phyloP scores from a whole-genome alignment of 2,329 filamentous ascomycete genomes.

The Talaromyces sp. region DNA sequence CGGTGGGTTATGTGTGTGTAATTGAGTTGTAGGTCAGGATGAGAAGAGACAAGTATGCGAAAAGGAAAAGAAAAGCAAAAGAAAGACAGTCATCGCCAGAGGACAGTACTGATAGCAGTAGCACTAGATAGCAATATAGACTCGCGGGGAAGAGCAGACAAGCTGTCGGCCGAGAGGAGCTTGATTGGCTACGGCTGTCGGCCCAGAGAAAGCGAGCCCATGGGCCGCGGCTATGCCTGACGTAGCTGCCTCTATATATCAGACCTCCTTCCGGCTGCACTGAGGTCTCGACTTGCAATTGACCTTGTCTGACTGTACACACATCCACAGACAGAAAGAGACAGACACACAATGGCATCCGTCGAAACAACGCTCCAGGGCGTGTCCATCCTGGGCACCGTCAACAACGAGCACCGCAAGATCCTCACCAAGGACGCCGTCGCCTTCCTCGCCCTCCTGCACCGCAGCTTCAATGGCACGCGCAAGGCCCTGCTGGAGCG shows the following conservation, averaged over 20 bases:
- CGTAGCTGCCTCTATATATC: conserved; percentile 12
- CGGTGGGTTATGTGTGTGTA: too few relatives aligned
- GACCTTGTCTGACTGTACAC: background rate
- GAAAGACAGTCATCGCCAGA: too few relatives aligned
- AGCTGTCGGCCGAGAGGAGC: conserved; percentile 2
- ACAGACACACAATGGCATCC: conserved; percentile 52
- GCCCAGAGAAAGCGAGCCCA: background rate
- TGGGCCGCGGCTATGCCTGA: conserved; percentile 21
- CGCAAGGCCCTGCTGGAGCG: conserved; percentile 86
- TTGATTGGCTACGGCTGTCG: conserved; percentile 1
- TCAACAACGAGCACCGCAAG: conserved; percentile 76
- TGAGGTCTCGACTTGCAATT: background rate
- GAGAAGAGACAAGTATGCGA: too few relatives aligned
- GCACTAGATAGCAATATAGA: background rate
- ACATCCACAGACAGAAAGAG: background rate
- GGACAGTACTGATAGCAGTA: background rate
- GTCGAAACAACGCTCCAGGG: conserved; percentile 77
- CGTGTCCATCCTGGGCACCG: conserved; percentile 75
- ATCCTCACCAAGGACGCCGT: conserved; percentile 87
- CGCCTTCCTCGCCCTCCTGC: conserved; percentile 87
- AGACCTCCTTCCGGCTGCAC: background rate
- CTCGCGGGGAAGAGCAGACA: background rate
- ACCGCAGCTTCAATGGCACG: conserved; percentile 86
- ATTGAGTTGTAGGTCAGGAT: too few relatives aligned
- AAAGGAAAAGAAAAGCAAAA: too few relatives aligned